Evolutionary conservation across 768 basidiomycete genomes (phyloP).

Genomic region (Saitozyma sp.): DNA sequence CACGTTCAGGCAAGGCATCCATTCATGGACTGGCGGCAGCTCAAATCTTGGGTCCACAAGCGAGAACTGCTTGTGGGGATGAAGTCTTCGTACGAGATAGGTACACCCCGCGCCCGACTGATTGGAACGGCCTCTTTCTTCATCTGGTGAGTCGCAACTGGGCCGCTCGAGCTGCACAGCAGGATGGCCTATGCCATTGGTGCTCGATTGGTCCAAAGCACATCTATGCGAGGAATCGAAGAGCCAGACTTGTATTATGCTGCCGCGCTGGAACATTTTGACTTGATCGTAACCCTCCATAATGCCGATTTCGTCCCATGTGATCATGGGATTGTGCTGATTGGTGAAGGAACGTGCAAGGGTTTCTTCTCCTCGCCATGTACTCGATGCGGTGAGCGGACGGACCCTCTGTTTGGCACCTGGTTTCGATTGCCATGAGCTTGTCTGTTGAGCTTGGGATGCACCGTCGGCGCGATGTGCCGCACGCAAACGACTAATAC

Average conservation of each 20-base stretch:
- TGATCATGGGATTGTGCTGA: too few relatives aligned
- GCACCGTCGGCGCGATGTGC: constrained; percentile 13
- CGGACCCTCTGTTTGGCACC: constrained; percentile 17
- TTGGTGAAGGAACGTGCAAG: constrained; percentile 13
- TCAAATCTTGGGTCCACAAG: constrained; percentile 12
- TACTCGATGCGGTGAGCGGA: constrained; percentile 14
- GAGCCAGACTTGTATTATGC: constrained; percentile 15
- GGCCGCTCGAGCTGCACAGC: neutral
- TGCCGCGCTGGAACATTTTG: constrained; percentile 12
- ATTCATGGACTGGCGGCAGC: constrained; percentile 17
- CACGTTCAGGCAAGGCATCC: constrained; percentile 18
- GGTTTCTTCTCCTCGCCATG: constrained; percentile 13
- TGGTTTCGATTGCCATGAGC: constrained; percentile 10
- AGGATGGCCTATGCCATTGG: constrained; percentile 18
- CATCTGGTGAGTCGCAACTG: constrained; percentile 8
- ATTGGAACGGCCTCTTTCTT: constrained; percentile 13
- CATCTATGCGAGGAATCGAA: constrained; percentile 7
- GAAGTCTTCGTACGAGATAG: constrained; percentile 2
- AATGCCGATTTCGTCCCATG: constrained; percentile 10
- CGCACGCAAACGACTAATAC: constrained; percentile 1
- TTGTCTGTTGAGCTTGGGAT: constrained; percentile 20
- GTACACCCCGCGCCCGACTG: constrained; percentile 4
- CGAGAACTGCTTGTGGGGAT: constrained; percentile 7
- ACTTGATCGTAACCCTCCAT: constrained; percentile 15
- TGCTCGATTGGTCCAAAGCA: constrained; percentile 10